Conservation (phyloP, 78 protist species). For the Dictyostelium brefeldianum region DNA sequence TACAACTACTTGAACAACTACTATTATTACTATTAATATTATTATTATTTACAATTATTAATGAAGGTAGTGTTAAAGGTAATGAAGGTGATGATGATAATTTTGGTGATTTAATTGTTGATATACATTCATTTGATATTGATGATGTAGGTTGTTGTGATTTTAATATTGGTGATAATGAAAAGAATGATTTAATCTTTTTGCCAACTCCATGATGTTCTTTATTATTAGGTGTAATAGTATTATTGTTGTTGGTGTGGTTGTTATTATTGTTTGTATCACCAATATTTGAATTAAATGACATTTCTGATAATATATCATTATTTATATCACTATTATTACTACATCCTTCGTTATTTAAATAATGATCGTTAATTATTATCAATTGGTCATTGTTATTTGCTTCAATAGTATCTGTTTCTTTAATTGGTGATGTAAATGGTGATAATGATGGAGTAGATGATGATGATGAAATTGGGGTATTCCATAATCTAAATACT, state of each 20-base stretch:
- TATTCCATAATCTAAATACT: background rate
- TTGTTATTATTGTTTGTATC: background rate
- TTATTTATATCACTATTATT: background rate
- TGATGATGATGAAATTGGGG: background rate
- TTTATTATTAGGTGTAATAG: background rate
- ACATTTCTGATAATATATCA: background rate
- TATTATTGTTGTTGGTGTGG: background rate
- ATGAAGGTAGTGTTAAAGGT: background rate
- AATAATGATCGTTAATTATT: background rate
- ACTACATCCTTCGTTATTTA: background rate
- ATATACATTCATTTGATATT: background rate
- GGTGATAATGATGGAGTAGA: background rate
- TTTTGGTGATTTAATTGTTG: background rate
- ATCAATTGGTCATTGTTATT: background rate
- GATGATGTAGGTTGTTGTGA: constrained; percentile 12
- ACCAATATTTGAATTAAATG: background rate
- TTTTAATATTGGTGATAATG: constrained; percentile 2
- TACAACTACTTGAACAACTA: background rate
- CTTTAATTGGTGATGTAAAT: background rate
- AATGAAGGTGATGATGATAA: constrained; percentile 5
- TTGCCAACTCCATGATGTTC: background rate
- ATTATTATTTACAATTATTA: background rate
- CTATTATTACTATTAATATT: background rate
- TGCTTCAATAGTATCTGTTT: background rate
- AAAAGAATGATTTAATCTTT: background rate